A percentile compares a stretch with the other conserved stretches of the same genome.
Conservation (phyloP, 2,329 filamentous ascomycete species). For the Claviceps citrina region DNA sequence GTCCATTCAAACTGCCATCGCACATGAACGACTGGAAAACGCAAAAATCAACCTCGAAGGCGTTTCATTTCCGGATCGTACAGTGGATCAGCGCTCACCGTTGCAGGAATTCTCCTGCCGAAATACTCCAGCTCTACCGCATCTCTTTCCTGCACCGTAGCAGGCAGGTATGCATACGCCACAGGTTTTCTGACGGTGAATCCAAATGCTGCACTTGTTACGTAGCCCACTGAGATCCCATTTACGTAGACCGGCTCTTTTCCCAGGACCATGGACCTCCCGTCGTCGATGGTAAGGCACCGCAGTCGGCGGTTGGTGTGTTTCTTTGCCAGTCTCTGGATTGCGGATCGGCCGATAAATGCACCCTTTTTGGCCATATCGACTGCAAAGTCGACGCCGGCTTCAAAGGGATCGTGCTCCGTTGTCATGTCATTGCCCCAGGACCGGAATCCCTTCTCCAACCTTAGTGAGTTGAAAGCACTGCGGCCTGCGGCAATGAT, state of each 20-base stretch:
- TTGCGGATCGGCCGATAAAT: constrained; percentile 36
- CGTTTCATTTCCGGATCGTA: constrained; percentile 8
- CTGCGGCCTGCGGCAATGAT: constrained; percentile 41
- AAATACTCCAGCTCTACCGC: constrained; percentile 48
- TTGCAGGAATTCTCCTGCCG: constrained; percentile 36
- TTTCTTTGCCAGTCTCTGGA: constrained; percentile 26
- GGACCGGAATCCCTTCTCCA: constrained; percentile 44
- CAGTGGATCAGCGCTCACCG: constrained; percentile 32
- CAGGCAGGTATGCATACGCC: constrained; percentile 43
- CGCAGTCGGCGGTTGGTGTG: constrained; percentile 23
- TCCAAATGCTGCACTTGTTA: constrained; percentile 46
- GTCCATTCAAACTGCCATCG: no score
- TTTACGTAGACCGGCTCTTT: constrained; percentile 44
- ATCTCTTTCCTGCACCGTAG: constrained; percentile 28
- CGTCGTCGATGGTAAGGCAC: constrained; percentile 40
- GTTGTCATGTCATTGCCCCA: constrained; percentile 44
- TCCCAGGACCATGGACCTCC: constrained; percentile 39
- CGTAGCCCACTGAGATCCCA: constrained; percentile 35
- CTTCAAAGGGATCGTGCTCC: constrained; percentile 45
- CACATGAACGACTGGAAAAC: no score
- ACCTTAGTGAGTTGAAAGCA: constrained; percentile 41
- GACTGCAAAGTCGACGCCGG: constrained; percentile 37
- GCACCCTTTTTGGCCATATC: constrained; percentile 26
- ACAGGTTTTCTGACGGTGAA: constrained; percentile 43
- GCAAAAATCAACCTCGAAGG: neutral